Evolutionary conservation across 768 basidiomycete species (phyloP), one percentile per base, ranked within the genome.

Genomic region (Trametes cingulata): DNA sequence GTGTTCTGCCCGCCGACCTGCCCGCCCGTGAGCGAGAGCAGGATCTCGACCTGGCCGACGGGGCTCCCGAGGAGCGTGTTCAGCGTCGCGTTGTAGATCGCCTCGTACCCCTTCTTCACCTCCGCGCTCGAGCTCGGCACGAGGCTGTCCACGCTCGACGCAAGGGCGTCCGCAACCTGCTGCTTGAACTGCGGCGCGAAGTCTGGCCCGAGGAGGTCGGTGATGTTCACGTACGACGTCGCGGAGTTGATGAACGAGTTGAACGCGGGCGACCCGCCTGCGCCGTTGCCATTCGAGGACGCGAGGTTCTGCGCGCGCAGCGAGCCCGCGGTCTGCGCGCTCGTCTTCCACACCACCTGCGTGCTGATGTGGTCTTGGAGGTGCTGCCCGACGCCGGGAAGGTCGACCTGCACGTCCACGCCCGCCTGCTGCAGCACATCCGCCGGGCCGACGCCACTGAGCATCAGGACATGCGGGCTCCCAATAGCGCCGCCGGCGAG

Each of bases 221-320:
- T 78, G 60, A 78, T 73, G 71, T 85, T 85, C 64, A 80, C 76
- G 67, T 85, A 88, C 7, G 82, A 82, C 39, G 82, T 83, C 4
- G 85, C 86, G 35, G 83, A 80, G 75, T 87, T 88, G 68, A 87
- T 76, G 69, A 81, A 83, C 3, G 85, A 86, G 15, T 78, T 65
- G 71, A 82, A 83, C 52, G 58, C 17, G 70, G 57, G 25, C 65
- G 70, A 24, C 6, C 29, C 29, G 29, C n/a, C n/a, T n/a, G n/a
- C n/a, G n/a, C 29, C 29, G 60, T 61, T 17, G 61, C 66, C 53
- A 59, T 55, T 33, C 64, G 47, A 56, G 37, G 57, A 56, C 2
- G 70, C 64, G 36, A 64, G 61, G 56, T 72, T 70, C n/a, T 67
- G 59, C 22, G 62, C 64, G 60, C 74, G 62, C 19, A 78, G 58